A percentile compares a stretch with the other conserved stretches of the same genome.
Conservation (phyloP, 768 basidiomycete species). For the Kwoniella heveanensis region DNA sequence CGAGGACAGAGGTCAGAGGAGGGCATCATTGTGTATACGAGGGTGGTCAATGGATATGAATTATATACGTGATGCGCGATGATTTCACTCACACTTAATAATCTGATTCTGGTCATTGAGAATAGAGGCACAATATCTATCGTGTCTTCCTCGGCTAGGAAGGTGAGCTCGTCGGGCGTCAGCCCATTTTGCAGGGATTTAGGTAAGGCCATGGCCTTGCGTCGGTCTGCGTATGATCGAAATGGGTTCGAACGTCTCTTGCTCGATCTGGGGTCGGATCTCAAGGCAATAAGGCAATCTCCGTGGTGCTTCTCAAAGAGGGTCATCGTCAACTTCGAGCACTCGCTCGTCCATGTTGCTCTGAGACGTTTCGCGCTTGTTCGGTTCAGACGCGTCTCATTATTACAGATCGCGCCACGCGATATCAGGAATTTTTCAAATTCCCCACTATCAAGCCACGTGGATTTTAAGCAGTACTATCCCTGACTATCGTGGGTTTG, state of each 20-base stretch:
- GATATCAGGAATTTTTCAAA: background rate
- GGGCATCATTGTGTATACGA: too few species aligned
- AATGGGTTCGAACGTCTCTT: too few species aligned
- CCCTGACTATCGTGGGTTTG: background rate
- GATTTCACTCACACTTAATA: slow-evolving; percentile 72
- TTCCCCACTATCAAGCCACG: too few species aligned
- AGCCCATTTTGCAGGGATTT: slow-evolving; percentile 69
- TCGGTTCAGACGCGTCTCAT: background rate
- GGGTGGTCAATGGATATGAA: too few species aligned
- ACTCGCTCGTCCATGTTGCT: background rate
- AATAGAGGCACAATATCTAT: slow-evolving; percentile 86
- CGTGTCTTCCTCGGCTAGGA: slow-evolving; percentile 79
- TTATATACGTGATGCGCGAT: too few species aligned
- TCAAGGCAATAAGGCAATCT: too few species aligned
- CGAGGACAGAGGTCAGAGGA: too few species aligned
- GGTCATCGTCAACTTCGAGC: background rate
- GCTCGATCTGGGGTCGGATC: too few species aligned
- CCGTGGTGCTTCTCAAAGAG: too few species aligned
- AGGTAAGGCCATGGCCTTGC: slow-evolving; percentile 71
- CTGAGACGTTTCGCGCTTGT: background rate
- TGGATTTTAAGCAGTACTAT: background rate
- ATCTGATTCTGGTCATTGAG: slow-evolving; percentile 84
- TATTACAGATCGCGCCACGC: background rate
- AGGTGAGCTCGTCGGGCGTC: slow-evolving; percentile 81
- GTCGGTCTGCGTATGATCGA: too few species aligned